Percentiles rank a stretch among this genome's conserved stretches.
Evolutionary conservation across 768 basidiomycete species (phyloP).

Genomic region (Mycena sanguinolenta): DNA sequence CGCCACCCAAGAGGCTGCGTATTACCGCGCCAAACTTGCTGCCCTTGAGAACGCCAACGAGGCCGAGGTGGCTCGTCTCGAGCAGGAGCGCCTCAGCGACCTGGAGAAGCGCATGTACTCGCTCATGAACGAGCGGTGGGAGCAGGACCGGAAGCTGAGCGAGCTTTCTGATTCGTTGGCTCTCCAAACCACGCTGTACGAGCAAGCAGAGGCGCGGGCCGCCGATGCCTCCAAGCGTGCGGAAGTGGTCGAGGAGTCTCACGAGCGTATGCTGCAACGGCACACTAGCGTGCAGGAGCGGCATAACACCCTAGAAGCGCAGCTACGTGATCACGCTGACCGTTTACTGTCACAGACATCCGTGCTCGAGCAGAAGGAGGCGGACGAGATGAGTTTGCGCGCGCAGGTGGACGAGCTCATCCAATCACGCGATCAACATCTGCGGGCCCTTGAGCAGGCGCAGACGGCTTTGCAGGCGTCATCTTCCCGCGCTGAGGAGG

Average conservation of each 20-base stretch:
- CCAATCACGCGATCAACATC: slow-evolving; percentile 83
- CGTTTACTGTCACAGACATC: slow-evolving; percentile 81
- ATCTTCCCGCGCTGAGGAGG: slow-evolving; percentile 82
- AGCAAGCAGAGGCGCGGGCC: slow-evolving; percentile 85
- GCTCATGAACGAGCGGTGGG: slow-evolving; percentile 71
- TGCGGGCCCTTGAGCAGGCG: slow-evolving; percentile 90
- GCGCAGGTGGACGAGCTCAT: slow-evolving; percentile 80
- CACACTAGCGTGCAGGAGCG: slow-evolving; percentile 79
- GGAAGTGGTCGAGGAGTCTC: slow-evolving; percentile 77
- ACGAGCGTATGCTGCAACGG: slow-evolving; percentile 72
- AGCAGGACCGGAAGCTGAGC: slow-evolving; percentile 77
- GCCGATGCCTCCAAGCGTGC: slow-evolving; percentile 82
- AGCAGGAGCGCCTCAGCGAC: slow-evolving; percentile 81
- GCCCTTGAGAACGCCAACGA: slow-evolving; percentile 83
- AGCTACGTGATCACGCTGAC: slow-evolving; percentile 83
- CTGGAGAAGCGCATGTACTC: slow-evolving; percentile 79
- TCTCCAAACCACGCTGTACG: slow-evolving; percentile 80
- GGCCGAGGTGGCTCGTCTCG: slow-evolving; percentile 75
- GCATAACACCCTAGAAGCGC: slow-evolving; percentile 69
- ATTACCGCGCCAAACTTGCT: slow-evolving; percentile 94
- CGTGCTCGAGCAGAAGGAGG: slow-evolving; percentile 80
- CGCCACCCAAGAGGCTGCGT: slow-evolving; percentile 94
- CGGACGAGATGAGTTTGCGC: slow-evolving; percentile 76
- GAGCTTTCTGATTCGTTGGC: slow-evolving; percentile 82
- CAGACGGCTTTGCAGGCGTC: slow-evolving; percentile 82